Base-by-base conservation (phyloP, 1,139 yeast genomes). In the Hemisphaericaspora xylofermentans region DNA sequence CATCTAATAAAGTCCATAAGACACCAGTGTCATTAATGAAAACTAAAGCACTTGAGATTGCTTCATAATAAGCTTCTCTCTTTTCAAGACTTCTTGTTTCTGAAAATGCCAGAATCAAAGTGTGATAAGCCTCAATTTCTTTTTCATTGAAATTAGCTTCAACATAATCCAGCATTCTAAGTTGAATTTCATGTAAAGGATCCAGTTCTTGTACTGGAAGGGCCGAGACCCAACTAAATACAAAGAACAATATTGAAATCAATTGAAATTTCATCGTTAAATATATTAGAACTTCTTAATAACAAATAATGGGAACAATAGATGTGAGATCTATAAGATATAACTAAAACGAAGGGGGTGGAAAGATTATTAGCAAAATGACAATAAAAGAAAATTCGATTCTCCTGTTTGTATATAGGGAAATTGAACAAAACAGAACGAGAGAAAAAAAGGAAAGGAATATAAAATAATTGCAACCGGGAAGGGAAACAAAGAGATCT, bases 11-110 rank as follows among this genome's bases (percentile, higher is more conserved):
- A 10, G 56, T 53, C 57, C 68, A 67, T 33, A 72, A 52, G 13
- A 72, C 47, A 12, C 73, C 75, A 1, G 76, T 61, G 26, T 47
- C 49, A 49, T 71, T 71, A 28, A 71, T 55, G n/a, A 56, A 39
- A 14, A 48, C 39, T 19, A 70, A 47, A 16, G 66, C 45, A 9
- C 54, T 39, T 26, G 56, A 61, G 37, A 64, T 51, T 10, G 57
- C 50, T 8, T 51, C 48, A 44, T 56, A 54, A n/a, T 26, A 30
- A 29, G 54, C 42, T 37, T 54, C 60, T 49, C 65, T 54, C 38
- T 49, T 47, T 28, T 44, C 16, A 6, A 47, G 15, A 5, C 12
- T 35, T 15, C 12, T 18, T 6, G 42, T 24, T n/a, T 19, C 15
- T 12, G 48, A 46, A 24, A 51, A 31, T 4, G 38, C 34, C 16